These are phyloP conservation scores for Berkeleyomyces basicola DNA, from an alignment of 2,329 filamentous ascomycete species.

Conservation along the genomic window DNA sequence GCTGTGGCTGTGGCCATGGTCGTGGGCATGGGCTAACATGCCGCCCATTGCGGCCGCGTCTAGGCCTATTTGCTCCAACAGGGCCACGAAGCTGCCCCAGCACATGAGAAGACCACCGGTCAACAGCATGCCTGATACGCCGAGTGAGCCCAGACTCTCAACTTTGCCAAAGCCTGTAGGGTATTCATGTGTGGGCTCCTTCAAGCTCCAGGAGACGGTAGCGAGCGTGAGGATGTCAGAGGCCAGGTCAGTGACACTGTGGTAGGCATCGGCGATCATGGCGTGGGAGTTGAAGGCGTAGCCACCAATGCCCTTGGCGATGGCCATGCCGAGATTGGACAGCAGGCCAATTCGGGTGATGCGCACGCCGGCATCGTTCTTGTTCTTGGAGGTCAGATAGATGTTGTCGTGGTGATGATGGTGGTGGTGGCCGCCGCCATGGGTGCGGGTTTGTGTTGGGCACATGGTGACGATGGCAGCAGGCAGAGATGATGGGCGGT, in stretches of 20 bases:
- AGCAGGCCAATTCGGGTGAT: slow-evolving; percentile 43
- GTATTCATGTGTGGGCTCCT: slow-evolving; percentile 66
- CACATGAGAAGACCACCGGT: slow-evolving; percentile 88
- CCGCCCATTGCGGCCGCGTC: slow-evolving; percentile 36
- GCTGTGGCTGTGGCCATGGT: slow-evolving; percentile 46
- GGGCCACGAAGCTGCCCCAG: slow-evolving; percentile 43
- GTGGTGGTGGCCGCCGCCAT: slow-evolving; percentile 37
- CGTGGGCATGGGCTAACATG: slow-evolving; percentile 45
- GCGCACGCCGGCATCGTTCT: slow-evolving; percentile 50
- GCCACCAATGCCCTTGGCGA: slow-evolving; percentile 82
- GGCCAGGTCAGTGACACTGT: slow-evolving; percentile 86
- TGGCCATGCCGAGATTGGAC: slow-evolving; percentile 85
- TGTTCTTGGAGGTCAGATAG: slow-evolving; percentile 77
- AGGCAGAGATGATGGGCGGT: neutral
- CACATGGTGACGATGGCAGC: slow-evolving; percentile 6
- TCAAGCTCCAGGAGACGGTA: slow-evolving; percentile 85
- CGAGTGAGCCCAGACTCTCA: slow-evolving; percentile 86
- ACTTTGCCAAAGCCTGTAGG: slow-evolving; percentile 91
- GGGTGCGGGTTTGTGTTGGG: slow-evolving; percentile 4
- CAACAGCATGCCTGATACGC: slow-evolving; percentile 81
- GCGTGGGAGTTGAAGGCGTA: slow-evolving; percentile 91
- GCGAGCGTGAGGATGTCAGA: slow-evolving; percentile 88
- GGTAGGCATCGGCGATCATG: slow-evolving; percentile 84
- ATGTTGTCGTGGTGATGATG: slow-evolving; percentile 84
- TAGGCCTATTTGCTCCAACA: slow-evolving; percentile 14